phyloP scores from a whole-genome alignment of 202 grass and related monocot species.

The Tripidium arundinaceum region DNA sequence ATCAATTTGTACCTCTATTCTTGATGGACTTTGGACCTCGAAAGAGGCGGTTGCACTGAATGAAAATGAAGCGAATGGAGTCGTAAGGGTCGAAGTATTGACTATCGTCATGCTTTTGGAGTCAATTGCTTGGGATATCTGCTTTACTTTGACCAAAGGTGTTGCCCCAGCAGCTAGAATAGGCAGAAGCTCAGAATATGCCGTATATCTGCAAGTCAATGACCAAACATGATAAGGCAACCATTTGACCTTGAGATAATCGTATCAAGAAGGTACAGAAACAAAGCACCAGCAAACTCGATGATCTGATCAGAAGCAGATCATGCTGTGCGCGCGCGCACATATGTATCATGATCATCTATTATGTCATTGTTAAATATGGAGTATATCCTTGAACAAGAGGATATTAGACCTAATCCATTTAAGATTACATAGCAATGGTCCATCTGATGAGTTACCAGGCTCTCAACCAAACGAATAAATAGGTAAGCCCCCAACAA shows the following conservation, averaged over 20 bases:
- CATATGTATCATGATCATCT: neutral
- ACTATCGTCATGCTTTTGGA: conserved; percentile 54
- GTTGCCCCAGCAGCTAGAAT: conserved; percentile 66
- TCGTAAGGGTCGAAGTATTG: conserved; percentile 70
- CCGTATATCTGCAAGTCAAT: conserved; percentile 63
- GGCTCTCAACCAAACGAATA: neutral
- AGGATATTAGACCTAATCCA: neutral
- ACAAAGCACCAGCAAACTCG: neutral
- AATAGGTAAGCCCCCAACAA: neutral
- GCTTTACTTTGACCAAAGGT: conserved; percentile 73
- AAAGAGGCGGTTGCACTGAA: conserved; percentile 89
- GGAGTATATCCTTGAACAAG: neutral
- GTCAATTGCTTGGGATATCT: conserved; percentile 84
- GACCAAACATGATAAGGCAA: neutral
- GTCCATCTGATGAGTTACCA: neutral
- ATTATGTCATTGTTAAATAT: neutral
- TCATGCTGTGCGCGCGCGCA: neutral
- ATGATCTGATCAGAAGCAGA: neutral
- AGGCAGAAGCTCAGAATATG: conserved; percentile 82
- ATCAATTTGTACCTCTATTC: conserved; percentile 63
- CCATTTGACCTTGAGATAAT: neutral
- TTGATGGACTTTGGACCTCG: conserved; percentile 67
- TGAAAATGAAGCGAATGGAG: conserved; percentile 72
- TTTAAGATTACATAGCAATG: neutral
- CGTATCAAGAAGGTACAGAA: neutral